Evolutionary conservation across 2,329 filamentous ascomycete genomes (phyloP), one percentile per base, ranked within the genome.

Genomic region (Botryotinia calthae): DNA sequence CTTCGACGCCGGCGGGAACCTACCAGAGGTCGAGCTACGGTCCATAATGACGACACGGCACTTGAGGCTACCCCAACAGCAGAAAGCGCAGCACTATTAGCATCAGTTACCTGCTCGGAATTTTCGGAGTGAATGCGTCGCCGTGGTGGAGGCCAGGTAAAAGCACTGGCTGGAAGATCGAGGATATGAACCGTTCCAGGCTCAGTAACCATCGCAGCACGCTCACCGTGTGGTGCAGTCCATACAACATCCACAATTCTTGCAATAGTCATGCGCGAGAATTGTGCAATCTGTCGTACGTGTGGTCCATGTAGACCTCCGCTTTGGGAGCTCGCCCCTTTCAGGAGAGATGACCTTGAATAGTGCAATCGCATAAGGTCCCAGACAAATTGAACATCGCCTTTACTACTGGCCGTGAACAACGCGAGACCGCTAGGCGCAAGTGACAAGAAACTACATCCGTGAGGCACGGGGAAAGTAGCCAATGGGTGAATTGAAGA

Each of bases 111-210:
- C 9, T 76, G 76, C 28, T 74, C 73, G 56, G 73, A 31, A 28
- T 75, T 77, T 25, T 73, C 73, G 34, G 72, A 67, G 14, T 75
- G 31, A 66, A 69, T 37, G 56, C 72, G 83, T 70, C 87, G 85
- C 56, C 88, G 86, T 59, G 89, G 90, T 58, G 95, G 72, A 31
- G 72, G 95, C 95, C 95, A 97, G 76, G 92, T 90, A 78, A 95
- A 95, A 7, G 93, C 93, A 75, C 89, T 92, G 63, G 89, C 86
- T 14, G 94, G 94, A 82, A 98, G 88, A 76, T 97, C 93, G 76
- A 97, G 91, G 61, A 98, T 88, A 82, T 99, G 96, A 18, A 98
- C 90, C 14, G 96, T 99, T n/a, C 95, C 94, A 77, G 95, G 93
- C 79, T 97, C 94, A 0, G 96, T 98, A 40, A 98, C 90, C 83